Conservation (phyloP, 1,139 yeast species). For the Debaryomyces robertsiae region DNA sequence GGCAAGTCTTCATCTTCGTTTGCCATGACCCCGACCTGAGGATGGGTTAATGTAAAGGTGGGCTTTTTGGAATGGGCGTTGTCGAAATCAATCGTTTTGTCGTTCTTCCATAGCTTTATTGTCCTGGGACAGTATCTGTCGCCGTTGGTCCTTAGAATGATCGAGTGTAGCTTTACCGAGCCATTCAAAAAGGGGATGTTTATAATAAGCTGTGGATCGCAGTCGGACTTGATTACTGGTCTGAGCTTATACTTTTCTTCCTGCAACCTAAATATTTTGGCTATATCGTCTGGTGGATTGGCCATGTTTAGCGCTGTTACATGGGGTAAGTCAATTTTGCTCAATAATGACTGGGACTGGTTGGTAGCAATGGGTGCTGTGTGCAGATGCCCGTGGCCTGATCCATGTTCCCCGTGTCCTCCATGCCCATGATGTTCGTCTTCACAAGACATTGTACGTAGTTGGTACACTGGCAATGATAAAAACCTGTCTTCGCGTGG, state of each 20-base stretch:
- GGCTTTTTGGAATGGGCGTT: constrained; percentile 55
- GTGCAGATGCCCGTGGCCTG: constrained; percentile 29
- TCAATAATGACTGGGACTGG: constrained; percentile 66
- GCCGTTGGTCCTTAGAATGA: constrained; percentile 68
- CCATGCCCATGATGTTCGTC: constrained; percentile 33
- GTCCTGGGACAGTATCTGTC: constrained; percentile 66
- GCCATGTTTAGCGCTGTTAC: constrained; percentile 67
- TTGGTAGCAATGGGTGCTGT: constrained; percentile 74
- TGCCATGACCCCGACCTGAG: constrained; percentile 53
- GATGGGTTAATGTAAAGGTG: constrained; percentile 60
- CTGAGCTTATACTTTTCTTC: constrained; percentile 43
- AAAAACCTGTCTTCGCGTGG: constrained; percentile 1
- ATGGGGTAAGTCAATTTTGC: constrained; percentile 61
- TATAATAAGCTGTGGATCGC: constrained; percentile 77
- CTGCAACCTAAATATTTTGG: constrained; percentile 51
- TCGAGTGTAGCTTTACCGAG: constrained; percentile 70
- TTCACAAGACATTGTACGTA: constrained; percentile 41
- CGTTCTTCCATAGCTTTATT: constrained; percentile 74
- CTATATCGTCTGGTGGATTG: constrained; percentile 52
- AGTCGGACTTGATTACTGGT: constrained; percentile 68
- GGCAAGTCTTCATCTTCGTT: constrained; percentile 38
- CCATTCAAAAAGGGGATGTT: constrained; percentile 76
- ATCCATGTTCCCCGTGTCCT: constrained; percentile 14
- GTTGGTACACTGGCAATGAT: neutral
- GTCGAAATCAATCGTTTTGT: constrained; percentile 69